Evolutionary conservation across 129 eudicot species (phyloP).

Genomic region (Artemisia annua): DNA sequence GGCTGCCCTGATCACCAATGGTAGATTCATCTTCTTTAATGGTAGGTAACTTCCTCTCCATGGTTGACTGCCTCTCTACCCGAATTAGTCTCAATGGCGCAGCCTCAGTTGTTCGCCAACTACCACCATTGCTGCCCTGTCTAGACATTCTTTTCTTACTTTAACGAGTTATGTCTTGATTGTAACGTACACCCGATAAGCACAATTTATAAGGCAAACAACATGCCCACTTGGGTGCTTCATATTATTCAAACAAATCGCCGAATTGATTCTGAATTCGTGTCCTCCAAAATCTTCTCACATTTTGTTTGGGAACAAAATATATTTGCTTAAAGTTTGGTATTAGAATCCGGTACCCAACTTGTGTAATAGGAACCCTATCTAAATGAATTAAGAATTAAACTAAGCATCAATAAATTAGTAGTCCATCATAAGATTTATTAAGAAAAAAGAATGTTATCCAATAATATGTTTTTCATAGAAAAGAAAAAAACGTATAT

Average conservation of each 20-base stretch:
- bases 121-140: constrained; percentile 19
- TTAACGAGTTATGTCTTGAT: constrained; percentile 18
- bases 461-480: not conserved
- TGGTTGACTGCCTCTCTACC: constrained; percentile 35
- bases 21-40: constrained; percentile 40
- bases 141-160: constrained; percentile 35
- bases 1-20: constrained; percentile 27
- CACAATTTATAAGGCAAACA: constrained; percentile 30
- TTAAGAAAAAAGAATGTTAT: not conserved
- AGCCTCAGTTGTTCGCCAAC: constrained; percentile 31
- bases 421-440: not conserved
- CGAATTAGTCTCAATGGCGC: constrained; percentile 40
- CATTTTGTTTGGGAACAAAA: constrained; percentile 4
- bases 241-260: constrained; percentile 25
- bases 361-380: constrained; percentile 4
- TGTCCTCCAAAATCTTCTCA: constrained; percentile 11
- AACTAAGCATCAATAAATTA: not conserved
- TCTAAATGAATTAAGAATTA: not conserved
- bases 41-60: constrained; percentile 42
- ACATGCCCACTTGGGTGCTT: constrained; percentile 36
- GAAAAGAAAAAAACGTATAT: not conserved
- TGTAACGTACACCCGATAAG: constrained; percentile 30
- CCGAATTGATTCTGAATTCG: constrained; percentile 27
- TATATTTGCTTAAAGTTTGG: constrained; percentile 11
- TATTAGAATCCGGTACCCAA: constrained; percentile 29